Percentiles rank a stretch among this genome's conserved stretches.
Conservation (phyloP, 1,139 yeast genomes). For the Wickerhamomyces sp. region DNA sequence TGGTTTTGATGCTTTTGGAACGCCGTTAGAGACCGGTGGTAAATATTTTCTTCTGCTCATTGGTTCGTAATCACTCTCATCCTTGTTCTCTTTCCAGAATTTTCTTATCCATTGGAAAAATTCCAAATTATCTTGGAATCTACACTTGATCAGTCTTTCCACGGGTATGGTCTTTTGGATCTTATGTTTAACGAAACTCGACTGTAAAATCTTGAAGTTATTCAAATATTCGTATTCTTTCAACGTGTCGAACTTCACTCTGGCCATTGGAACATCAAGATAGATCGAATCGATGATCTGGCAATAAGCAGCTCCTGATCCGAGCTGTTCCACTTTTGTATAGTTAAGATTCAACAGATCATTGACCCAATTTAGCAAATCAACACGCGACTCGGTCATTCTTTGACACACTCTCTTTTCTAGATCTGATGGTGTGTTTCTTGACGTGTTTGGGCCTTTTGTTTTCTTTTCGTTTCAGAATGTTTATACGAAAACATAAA, state of each 20-base stretch:
- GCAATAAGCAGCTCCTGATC: conserved; percentile 93
- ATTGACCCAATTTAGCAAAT: conserved; percentile 82
- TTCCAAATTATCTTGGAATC: conserved; percentile 90
- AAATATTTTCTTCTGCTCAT: conserved; percentile 42
- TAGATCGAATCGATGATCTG: conserved; percentile 84
- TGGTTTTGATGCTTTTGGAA: conserved; percentile 15
- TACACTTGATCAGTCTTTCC: conserved; percentile 76
- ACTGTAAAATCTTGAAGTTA: conserved; percentile 83
- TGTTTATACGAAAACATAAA: too few relatives aligned
- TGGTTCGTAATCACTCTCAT: conserved; percentile 69
- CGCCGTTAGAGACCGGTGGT: conserved; percentile 18
- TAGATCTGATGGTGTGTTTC: too few relatives aligned
- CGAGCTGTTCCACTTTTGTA: conserved; percentile 86
- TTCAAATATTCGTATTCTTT: conserved; percentile 73
- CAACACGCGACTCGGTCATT: conserved; percentile 57
- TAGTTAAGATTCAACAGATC: conserved; percentile 58
- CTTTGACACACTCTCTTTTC: too few relatives aligned
- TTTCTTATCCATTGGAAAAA: conserved; percentile 88
- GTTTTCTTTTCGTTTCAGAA: neutral
- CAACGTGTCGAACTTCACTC: conserved; percentile 65
- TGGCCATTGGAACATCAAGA: conserved; percentile 73
- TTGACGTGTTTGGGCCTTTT: neutral
- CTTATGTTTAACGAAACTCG: conserved; percentile 63
- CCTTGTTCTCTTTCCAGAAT: conserved; percentile 74
- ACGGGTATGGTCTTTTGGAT: conserved; percentile 78